These are phyloP conservation scores for Penicillium diatomitis DNA, from an alignment of 495 filamentous ascomycete genomes.

Conservation along the genomic window DNA sequence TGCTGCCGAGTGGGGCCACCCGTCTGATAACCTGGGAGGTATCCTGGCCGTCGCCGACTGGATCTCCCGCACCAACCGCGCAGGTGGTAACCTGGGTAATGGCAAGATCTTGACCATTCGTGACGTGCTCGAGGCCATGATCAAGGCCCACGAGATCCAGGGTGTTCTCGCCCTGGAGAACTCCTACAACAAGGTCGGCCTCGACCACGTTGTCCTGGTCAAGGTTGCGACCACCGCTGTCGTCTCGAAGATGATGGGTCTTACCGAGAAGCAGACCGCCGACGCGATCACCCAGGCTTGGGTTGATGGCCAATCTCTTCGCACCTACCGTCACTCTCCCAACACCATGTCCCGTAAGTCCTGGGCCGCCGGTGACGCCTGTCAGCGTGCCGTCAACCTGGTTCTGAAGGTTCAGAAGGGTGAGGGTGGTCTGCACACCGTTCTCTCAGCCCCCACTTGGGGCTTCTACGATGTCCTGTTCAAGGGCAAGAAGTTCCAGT, in stretches of 20 bases:
- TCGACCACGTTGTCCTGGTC: slow-evolving; percentile 96
- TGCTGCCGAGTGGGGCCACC: slow-evolving; percentile 97
- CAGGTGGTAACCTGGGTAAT: slow-evolving; percentile 74
- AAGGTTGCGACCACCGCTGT: slow-evolving; percentile 96
- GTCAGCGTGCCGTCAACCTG: slow-evolving; percentile 91
- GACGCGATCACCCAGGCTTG: slow-evolving; percentile 95
- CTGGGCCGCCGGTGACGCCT: slow-evolving; percentile 97
- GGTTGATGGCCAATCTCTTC: slow-evolving; percentile 91
- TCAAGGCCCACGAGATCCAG: slow-evolving; percentile 99
- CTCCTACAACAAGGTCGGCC: slow-evolving; percentile 94
- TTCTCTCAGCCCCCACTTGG: slow-evolving; percentile 89
- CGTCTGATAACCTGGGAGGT: slow-evolving; percentile 91
- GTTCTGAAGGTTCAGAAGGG: slow-evolving; percentile 88
- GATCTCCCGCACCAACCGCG: slow-evolving; percentile 91
- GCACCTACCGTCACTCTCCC: slow-evolving; percentile 92
- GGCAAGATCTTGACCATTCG: slow-evolving; percentile 80
- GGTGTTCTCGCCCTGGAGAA: slow-evolving; percentile 94
- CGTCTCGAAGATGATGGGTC: slow-evolving; percentile 85
- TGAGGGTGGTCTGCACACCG: slow-evolving; percentile 82
- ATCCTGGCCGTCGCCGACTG: slow-evolving; percentile 96
- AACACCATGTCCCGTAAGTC: slow-evolving; percentile 99
- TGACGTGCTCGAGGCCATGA: slow-evolving; percentile 95
- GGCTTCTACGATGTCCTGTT: slow-evolving; percentile 98
- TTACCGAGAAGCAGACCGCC: slow-evolving; percentile 81
- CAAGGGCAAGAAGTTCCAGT: slow-evolving; percentile 89